Conservation (phyloP, 139 green algal species). For the Coelastrella sp. region DNA sequence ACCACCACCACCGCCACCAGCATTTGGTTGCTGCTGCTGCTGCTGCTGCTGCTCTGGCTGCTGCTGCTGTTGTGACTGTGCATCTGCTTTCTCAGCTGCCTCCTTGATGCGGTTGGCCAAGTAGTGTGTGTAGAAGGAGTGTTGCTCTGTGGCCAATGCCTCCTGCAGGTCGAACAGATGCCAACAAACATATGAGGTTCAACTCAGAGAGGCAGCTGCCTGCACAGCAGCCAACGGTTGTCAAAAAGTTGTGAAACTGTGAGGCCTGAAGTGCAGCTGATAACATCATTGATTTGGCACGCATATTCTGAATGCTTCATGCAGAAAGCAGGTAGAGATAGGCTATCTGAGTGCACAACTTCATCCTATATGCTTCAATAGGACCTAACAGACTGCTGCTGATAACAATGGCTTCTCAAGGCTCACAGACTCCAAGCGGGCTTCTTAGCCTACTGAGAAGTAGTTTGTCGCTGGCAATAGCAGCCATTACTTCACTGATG, state of each 20-base stretch:
- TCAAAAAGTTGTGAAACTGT: no score
- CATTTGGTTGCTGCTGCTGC: not conserved
- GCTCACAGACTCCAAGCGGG: not conserved
- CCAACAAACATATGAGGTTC: not conserved
- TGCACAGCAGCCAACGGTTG: not conserved
- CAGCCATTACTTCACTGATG: not conserved
- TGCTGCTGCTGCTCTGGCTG: slow-evolving; percentile 6
- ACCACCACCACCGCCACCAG: not conserved
- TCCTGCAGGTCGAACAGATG: slow-evolving; percentile 61
- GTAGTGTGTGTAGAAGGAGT: slow-evolving; percentile 82
- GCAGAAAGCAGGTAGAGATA: no score
- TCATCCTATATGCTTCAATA: no score
- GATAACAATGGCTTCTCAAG: no score
- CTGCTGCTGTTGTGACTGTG: not conserved
- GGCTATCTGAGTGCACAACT: no score
- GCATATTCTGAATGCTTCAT: no score
- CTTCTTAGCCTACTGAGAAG: no score
- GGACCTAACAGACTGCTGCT: no score
- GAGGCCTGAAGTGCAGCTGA: no score
- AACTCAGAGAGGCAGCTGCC: no score
- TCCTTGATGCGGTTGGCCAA: slow-evolving; percentile 72
- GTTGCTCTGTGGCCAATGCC: slow-evolving; percentile 83
- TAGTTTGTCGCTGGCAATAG: not conserved
- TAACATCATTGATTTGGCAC: no score
- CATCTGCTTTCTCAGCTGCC: slow-evolving; percentile 1